Percentiles rank a stretch among this genome's conserved stretches.
These are phyloP conservation scores for Suillus lakei DNA, from an alignment of 768 basidiomycete genomes.

Conservation along the genomic window DNA sequence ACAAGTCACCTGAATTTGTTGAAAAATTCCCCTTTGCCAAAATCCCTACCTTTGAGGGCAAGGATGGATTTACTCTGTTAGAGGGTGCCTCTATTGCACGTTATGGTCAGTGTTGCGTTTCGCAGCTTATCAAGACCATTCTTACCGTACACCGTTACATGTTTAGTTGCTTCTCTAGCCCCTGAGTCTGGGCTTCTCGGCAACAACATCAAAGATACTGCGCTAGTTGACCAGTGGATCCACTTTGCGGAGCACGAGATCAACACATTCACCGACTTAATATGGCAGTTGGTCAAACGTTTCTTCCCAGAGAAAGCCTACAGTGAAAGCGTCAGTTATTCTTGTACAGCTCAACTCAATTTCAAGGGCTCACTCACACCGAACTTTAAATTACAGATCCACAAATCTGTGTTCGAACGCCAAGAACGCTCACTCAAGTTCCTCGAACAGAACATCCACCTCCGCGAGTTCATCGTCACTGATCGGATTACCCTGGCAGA, in stretches of 20 bases:
- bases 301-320: constrained; percentile 20
- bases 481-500: constrained; percentile 34
- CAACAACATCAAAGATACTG: constrained; percentile 24
- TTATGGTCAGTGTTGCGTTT: constrained; percentile 20
- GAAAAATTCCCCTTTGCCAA: constrained; percentile 35
- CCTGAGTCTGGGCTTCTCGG: constrained; percentile 33
- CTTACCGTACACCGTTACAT: not conserved
- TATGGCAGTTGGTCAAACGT: constrained; percentile 19
- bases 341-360: not conserved
- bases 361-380: not conserved
- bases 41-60: constrained; percentile 30
- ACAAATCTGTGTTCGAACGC: constrained; percentile 18
- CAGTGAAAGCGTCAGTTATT: constrained; percentile 26
- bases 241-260: constrained; percentile 35
- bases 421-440: constrained; percentile 29
- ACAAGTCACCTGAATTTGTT: constrained; percentile 31
- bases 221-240: constrained; percentile 36
- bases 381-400: constrained; percentile 18
- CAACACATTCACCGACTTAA: constrained; percentile 23
- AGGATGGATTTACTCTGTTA: constrained; percentile 26
- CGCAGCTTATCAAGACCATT: not conserved
- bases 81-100: constrained; percentile 36
- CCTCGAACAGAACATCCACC: constrained; percentile 30
- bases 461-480: constrained; percentile 27
- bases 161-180: constrained; percentile 26